phyloP scores from a whole-genome alignment of 345 rosid species.

The Syzygium jambos region DNA sequence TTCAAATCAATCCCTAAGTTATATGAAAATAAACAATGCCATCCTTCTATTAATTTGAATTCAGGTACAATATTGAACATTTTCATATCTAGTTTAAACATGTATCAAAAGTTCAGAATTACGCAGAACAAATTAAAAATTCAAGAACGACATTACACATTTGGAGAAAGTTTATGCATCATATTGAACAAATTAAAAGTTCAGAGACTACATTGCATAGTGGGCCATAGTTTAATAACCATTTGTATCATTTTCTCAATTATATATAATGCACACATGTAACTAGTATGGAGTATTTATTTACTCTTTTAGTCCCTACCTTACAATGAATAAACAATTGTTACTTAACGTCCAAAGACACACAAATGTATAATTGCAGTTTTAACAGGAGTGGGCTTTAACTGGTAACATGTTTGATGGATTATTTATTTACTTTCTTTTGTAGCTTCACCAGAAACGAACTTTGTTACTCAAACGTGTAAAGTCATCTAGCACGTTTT shows the following conservation, averaged over 20 bases:
- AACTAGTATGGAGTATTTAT: not conserved
- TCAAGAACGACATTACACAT: too few species aligned
- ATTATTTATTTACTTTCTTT: not conserved
- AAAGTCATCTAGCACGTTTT: not conserved
- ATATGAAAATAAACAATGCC: too few species aligned
- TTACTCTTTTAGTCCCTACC: not conserved
- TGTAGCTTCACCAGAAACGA: not conserved
- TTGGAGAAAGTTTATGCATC: too few species aligned
- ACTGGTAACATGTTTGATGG: not conserved
- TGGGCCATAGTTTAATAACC: too few species aligned
- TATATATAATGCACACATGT: not conserved
- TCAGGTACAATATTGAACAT: too few species aligned
- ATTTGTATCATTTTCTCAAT: too few species aligned
- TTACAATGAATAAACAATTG: not conserved
- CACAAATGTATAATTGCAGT: not conserved
- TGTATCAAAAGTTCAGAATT: too few species aligned
- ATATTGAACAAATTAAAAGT: too few species aligned
- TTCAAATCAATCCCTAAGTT: accelerated
- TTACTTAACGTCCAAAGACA: not conserved
- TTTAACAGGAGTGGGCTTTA: not conserved
- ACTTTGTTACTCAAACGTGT: not conserved
- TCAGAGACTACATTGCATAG: too few species aligned
- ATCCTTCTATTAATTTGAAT: too few species aligned
- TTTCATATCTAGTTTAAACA: too few species aligned
- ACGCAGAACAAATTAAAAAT: too few species aligned